Evolutionary conservation across 768 basidiomycete species (phyloP).

Genomic region (Hericium alpestre): DNA sequence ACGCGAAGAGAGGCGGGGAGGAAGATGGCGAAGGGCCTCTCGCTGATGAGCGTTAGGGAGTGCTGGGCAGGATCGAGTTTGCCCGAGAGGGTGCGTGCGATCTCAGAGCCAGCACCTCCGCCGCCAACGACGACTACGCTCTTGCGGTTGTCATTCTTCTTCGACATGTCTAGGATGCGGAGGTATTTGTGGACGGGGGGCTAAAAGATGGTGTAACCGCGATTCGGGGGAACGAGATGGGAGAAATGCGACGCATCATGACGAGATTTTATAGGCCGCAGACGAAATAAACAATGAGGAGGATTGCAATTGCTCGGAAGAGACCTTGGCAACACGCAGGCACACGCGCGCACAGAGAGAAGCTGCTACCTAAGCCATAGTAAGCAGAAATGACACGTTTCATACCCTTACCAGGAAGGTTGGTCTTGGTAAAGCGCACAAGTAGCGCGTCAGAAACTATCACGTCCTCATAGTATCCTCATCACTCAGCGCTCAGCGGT

Average conservation of each 20-base stretch:
- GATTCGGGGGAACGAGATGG: neutral
- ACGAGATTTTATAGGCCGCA: neutral
- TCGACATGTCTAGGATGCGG: neutral
- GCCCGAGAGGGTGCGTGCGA: slow-evolving; percentile 11
- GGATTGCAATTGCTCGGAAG: too few species aligned
- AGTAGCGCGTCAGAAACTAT: neutral
- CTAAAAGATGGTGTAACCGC: neutral
- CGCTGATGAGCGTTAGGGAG: slow-evolving; percentile 14
- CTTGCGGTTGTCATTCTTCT: neutral
- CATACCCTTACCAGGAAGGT: too few species aligned
- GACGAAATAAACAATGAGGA: too few species aligned
- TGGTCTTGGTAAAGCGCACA: neutral
- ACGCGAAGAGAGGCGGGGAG: slow-evolving; percentile 14
- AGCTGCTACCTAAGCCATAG: too few species aligned
- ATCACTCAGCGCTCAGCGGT: neutral
- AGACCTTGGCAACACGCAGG: too few species aligned
- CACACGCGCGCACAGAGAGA: too few species aligned
- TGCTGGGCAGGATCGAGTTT: slow-evolving; percentile 8
- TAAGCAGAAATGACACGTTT: too few species aligned
- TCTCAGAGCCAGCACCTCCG: slow-evolving; percentile 13
- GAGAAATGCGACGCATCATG: neutral
- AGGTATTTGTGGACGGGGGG: neutral
- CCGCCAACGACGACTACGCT: slow-evolving; percentile 21
- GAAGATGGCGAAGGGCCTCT: slow-evolving; percentile 10
- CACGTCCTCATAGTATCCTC: neutral